Evolutionary conservation across 2,329 filamentous ascomycete species (phyloP).

Genomic region (Arthrobotrys pseudoclavata): DNA sequence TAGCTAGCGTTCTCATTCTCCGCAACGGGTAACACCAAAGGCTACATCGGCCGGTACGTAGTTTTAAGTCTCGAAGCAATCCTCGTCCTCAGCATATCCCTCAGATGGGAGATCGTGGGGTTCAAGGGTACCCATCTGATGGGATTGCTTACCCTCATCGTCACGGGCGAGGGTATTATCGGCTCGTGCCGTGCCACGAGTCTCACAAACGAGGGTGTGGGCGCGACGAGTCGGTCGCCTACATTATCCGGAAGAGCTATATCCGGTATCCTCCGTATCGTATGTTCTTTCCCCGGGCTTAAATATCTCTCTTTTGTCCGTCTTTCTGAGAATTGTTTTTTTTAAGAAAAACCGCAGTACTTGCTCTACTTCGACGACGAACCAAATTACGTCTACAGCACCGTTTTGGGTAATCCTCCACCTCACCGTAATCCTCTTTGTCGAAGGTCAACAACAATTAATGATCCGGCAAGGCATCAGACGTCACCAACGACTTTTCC

Average conservation of each 20-base stretch:
- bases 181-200: slow-evolving; percentile 73
- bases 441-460: slow-evolving; percentile 75
- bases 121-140: slow-evolving; percentile 76
- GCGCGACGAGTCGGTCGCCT: slow-evolving; percentile 58
- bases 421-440: slow-evolving; percentile 74
- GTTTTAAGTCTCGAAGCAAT: slow-evolving; percentile 71
- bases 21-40: slow-evolving; percentile 35
- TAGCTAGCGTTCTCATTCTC: slow-evolving; percentile 60
- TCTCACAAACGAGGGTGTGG: slow-evolving; percentile 44
- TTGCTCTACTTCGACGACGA: slow-evolving; percentile 74
- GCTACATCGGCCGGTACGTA: slow-evolving; percentile 69
- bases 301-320: not conserved
- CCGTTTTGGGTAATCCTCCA: slow-evolving; percentile 73
- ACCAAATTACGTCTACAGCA: slow-evolving; percentile 68
- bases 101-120: slow-evolving; percentile 71
- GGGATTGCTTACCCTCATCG: slow-evolving; percentile 75
- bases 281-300: slow-evolving; percentile 46
- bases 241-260: slow-evolving; percentile 61
- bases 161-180: slow-evolving; percentile 77
- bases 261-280: slow-evolving; percentile 62
- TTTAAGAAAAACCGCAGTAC: slow-evolving; percentile 53
- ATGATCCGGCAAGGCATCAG: slow-evolving; percentile 68
- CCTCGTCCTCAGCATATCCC: slow-evolving; percentile 71
- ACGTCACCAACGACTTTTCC: slow-evolving; percentile 51
- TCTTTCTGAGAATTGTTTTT: not conserved